Evolutionary conservation across 2,329 filamentous ascomycete genomes (phyloP), one percentile per base, ranked within the genome.

Genomic region (Beauveria bassiana): DNA sequence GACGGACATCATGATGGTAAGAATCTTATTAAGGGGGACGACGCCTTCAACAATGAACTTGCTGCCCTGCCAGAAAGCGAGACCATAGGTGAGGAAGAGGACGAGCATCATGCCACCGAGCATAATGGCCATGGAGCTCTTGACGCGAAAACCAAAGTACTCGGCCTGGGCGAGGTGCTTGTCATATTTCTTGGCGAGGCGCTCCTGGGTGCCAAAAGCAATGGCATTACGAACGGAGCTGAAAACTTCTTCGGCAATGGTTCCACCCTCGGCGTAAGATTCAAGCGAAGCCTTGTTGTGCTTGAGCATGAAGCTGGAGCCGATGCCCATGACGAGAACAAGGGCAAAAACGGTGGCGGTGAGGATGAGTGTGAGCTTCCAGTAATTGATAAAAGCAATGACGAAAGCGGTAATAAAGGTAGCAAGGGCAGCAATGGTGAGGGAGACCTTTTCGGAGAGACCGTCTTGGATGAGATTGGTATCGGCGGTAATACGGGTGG

Each of bases 391-490:
- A 72, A 96, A 98, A 3, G 89, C 91, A 66, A 99, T 93, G 61
- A 97, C 79, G 66, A 96, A 96, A 18, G 92, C 91, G 0, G 93
- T 87, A 61, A 96, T 77, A 70, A 98, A 98, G 9, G 91, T 93
- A 1, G 92, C 86, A 4, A 92, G 55, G 14, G 90, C 90, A 16
- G 86, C 85, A 61, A 96, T 72, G 0, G 90, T 92, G 65, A 96
- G 77, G 16, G 86, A 86, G 50, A 96, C 83, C 77, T 96, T 96
- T 73, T 96, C 91, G 0, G 91, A 96, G 51, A 99, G 91, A 61
- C 92, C 93, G 66, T 96, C 93, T 73, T 97, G 93, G 61, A 98
- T 88, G 59, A 96, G 79, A 69, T 96, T 97, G 50, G 91, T 96
- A 72, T 98, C 93, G 12, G 93, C 88, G 0, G 93, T 98, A 68